Evolutionary conservation across 1,284 basidiomycete species (phyloP).

Genomic region (Limonomyces culmigenus): DNA sequence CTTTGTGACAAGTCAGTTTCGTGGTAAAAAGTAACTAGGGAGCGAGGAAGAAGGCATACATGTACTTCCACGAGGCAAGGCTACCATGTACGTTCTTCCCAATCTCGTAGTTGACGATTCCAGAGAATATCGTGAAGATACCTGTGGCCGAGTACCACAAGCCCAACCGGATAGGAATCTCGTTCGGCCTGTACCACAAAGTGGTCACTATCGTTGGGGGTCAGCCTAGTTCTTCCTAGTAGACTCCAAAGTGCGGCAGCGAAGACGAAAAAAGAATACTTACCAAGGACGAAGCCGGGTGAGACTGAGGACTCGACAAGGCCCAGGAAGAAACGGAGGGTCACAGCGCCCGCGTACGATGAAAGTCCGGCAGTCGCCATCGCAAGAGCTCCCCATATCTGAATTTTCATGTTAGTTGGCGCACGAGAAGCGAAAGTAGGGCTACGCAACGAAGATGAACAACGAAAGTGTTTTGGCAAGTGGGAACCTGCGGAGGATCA

Average conservation of each 20-base stretch:
- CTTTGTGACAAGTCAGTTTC: neutral
- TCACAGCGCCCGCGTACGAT: slow-evolving; percentile 3
- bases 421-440: too few species aligned
- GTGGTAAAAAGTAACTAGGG: too few species aligned
- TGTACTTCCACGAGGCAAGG: slow-evolving; percentile 7
- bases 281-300: neutral
- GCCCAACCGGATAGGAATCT: slow-evolving; percentile 3
- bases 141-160: slow-evolving; percentile 6
- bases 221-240: too few species aligned
- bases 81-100: slow-evolving; percentile 3
- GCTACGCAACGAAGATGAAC: slow-evolving; percentile 3
- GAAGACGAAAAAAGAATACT: neutral
- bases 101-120: slow-evolving; percentile 6
- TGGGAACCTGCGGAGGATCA: slow-evolving; percentile 5
- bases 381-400: slow-evolving; percentile 4
- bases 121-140: slow-evolving; percentile 6
- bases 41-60: slow-evolving; percentile 4
- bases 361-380: slow-evolving; percentile 4
- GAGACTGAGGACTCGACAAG: slow-evolving; percentile 2
- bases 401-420: too few species aligned
- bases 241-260: too few species aligned
- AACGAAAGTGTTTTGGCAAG: slow-evolving; percentile 4
- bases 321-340: slow-evolving; percentile 5
- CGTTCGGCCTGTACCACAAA: neutral
- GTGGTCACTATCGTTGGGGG: neutral